Conservation (phyloP, 2,329 filamentous ascomycete genomes). For the Aureobasidium mangrovei region DNA sequence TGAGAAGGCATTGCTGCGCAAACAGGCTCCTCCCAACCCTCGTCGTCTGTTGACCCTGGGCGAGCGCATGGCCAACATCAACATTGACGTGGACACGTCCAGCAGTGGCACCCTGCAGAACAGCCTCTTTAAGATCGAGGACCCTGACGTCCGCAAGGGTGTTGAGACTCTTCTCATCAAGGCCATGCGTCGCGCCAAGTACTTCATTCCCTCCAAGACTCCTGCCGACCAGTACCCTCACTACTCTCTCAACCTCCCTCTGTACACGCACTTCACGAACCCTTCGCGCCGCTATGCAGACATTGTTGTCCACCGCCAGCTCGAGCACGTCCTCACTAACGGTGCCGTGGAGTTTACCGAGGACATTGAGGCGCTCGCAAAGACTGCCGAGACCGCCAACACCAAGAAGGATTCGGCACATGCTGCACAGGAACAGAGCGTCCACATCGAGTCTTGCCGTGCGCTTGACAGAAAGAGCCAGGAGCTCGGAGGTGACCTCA, state of each 20-base stretch:
- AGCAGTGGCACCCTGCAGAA: slow-evolving; percentile 89
- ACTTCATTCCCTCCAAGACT: slow-evolving; percentile 77
- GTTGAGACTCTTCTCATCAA: slow-evolving; percentile 96
- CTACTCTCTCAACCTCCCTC: slow-evolving; percentile 82
- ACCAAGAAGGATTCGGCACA: slow-evolving; percentile 98
- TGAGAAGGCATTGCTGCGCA: slow-evolving; percentile 85
- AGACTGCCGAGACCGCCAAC: slow-evolving; percentile 93
- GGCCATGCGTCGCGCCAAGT: slow-evolving; percentile 93
- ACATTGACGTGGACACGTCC: slow-evolving; percentile 78
- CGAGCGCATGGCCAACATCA: slow-evolving; percentile 85
- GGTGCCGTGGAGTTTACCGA: slow-evolving; percentile 78
- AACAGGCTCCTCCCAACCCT: slow-evolving; percentile 75
- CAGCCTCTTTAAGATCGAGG: slow-evolving; percentile 87
- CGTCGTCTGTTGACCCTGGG: slow-evolving; percentile 84
- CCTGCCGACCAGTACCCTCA: slow-evolving; percentile 71
- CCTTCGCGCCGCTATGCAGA: slow-evolving; percentile 92
- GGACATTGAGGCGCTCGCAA: slow-evolving; percentile 77
- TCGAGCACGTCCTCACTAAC: slow-evolving; percentile 68
- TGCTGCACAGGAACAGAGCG: slow-evolving; percentile 95
- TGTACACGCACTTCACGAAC: slow-evolving; percentile 97
- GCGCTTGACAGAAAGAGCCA: slow-evolving; percentile 88
- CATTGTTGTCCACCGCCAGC: slow-evolving; percentile 87
- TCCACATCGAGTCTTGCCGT: slow-evolving; percentile 95
- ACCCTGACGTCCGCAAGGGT: slow-evolving; percentile 83
- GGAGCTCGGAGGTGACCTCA: slow-evolving; percentile 80